Base-by-base conservation (phyloP, 495 filamentous ascomycete species). In the Usnea hakonensis region DNA sequence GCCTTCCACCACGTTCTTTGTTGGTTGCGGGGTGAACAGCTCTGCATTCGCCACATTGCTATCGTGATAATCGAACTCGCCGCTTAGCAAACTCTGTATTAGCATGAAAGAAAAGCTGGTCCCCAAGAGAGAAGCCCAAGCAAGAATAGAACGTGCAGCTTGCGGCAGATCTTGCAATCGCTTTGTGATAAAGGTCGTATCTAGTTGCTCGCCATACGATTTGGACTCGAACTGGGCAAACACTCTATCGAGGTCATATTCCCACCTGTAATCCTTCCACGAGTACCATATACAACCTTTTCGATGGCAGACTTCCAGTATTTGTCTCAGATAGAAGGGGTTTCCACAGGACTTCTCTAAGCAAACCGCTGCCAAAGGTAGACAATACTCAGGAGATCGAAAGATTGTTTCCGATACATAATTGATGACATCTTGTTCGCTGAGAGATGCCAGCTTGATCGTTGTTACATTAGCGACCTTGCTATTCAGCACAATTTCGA, bases 261-360 rank as follows among this genome's bases (percentile, higher is more conserved):
- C 79, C 91, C 91, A 96, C 43, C 75, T 77, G 26, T 83, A 85
- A 46, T 85, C 80, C 65, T 85, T 86, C 81, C 91, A 96, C 52
- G 87, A 87, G 73, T 92, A 95, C 84, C 87, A 95, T 56, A 96
- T 86, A 68, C 88, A 93, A 65, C 85, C 85, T 71, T 90, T 95
- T 21, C 86, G 83, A 71, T 95, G 86, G 68, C 89, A 91, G 10
- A 87, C 86, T 68, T 88, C 88, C n/a, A 96, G 80, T 84, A 96
- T 92, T 71, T 95, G 89, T 36, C 89, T 83, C 64, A 95, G 86
- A 65, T 92, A 93, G 71, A 95, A 95, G 0, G 89, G 88, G 67
- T 95, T 94, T 0, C 68, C 68, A 37, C 62, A 59, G 5, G 63
- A 58, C 57, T 67, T 70, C 50, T 70, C 68, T 19, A 70, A 46